A percentile compares a stretch with the other conserved stretches of the same genome.
These are phyloP conservation scores for Thoreauomyces humboldtii DNA, from an alignment of 192 early-diverging fungal species.

Conservation along the genomic window DNA sequence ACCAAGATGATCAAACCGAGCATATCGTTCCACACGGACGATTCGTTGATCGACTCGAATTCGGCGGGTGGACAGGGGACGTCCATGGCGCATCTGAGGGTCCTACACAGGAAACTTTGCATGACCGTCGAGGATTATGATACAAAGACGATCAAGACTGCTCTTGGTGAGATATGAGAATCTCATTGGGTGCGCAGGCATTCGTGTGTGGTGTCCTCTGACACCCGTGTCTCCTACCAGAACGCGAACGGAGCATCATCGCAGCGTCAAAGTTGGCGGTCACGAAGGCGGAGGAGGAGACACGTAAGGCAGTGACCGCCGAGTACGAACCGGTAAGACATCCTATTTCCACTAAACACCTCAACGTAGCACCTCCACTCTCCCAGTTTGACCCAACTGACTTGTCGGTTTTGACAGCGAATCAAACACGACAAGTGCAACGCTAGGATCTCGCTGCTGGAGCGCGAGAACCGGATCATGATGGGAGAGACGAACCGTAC, in stretches of 20 bases:
- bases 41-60: conserved; percentile 10
- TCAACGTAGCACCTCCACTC: too few species aligned
- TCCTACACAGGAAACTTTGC: conserved; percentile 32
- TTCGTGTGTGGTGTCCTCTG: too few species aligned
- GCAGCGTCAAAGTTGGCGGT: conserved; percentile 24
- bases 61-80: conserved; percentile 6
- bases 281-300: conserved; percentile 29
- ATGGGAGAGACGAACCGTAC: conserved; percentile 29
- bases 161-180: conserved; percentile 8
- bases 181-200: too few species aligned
- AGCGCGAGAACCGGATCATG: conserved; percentile 32
- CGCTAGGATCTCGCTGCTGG: conserved; percentile 22
- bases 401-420: too few species aligned
- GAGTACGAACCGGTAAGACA: conserved; percentile 34
- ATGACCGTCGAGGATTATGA: conserved; percentile 35
- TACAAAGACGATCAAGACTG: conserved; percentile 16
- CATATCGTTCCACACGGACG: not conserved
- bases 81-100: conserved; percentile 35
- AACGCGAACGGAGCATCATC: conserved; percentile 24
- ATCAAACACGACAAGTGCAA: conserved; percentile 35
- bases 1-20: conserved; percentile 18
- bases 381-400: too few species aligned
- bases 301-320: conserved; percentile 18
- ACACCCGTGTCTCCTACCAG: too few species aligned
- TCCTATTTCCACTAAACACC: not conserved